Conservation (phyloP, 306 rosid genomes). For the Cercis canadensis region DNA sequence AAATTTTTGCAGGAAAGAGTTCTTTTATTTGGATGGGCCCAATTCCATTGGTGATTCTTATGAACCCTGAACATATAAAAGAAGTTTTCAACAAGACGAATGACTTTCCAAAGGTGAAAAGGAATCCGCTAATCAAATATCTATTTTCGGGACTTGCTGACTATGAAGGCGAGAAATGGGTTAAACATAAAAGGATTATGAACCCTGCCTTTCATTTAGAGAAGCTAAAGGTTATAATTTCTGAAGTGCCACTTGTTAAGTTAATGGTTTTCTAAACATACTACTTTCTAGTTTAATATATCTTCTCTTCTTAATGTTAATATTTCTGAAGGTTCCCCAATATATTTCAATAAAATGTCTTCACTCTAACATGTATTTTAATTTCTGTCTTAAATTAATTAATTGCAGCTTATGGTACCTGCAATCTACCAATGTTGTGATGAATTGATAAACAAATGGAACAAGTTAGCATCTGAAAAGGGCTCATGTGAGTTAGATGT, state of each 20-base stretch:
- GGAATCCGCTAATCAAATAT: constrained; percentile 11
- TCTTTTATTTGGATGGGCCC: constrained; percentile 35
- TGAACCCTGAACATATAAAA: constrained; percentile 34
- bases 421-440: constrained; percentile 29
- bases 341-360: neutral
- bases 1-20: constrained; percentile 14
- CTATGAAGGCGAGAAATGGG: constrained; percentile 48
- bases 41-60: constrained; percentile 24
- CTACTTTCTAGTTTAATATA: no score
- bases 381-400: no score
- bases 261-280: no score
- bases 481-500: constrained; percentile 10
- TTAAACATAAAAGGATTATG: constrained; percentile 42
- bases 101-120: constrained; percentile 10
- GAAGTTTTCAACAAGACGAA: neutral
- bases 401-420: constrained; percentile 35
- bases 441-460: constrained; percentile 42
- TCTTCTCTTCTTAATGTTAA: no score
- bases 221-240: neutral
- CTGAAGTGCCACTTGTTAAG: no score
- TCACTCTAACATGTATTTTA: no score
- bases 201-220: constrained; percentile 44
- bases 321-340: no score
- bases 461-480: constrained; percentile 2
- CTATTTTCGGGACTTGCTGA: neutral